Evolutionary conservation across 352 stramenopile species (phyloP).

Genomic region (Phytophthora chlamydospora): DNA sequence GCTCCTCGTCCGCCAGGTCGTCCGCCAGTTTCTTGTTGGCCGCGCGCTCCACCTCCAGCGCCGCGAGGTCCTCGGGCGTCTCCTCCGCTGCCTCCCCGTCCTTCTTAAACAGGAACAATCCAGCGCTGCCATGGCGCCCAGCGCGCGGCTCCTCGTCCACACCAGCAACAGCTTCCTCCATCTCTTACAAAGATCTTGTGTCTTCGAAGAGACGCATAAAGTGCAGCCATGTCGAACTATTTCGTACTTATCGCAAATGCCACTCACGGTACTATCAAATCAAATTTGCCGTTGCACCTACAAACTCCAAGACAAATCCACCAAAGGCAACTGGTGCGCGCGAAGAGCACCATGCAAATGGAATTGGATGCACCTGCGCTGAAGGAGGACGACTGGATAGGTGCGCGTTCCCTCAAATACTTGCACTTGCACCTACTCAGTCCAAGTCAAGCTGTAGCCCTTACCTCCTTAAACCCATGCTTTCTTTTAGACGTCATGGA

Average conservation of each 20-base stretch:
- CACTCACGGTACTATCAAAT: constrained; percentile 8
- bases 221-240: constrained; percentile 6
- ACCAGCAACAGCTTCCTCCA: constrained; percentile 9
- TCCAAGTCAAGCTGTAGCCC: neutral
- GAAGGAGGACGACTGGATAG: constrained; percentile 48
- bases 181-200: constrained; percentile 17
- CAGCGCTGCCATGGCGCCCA: constrained; percentile 50
- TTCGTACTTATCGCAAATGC: neutral
- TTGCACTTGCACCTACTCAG: constrained; percentile 14
- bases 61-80: constrained; percentile 43
- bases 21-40: constrained; percentile 66
- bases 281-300: constrained; percentile 12
- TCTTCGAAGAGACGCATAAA: constrained; percentile 25
- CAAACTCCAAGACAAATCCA: constrained; percentile 5
- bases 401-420: constrained; percentile 22
- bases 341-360: constrained; percentile 16
- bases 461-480: neutral
- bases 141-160: constrained; percentile 3
- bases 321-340: too few species aligned
- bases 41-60: constrained; percentile 42
- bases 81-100: constrained; percentile 40
- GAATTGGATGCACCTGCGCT: constrained; percentile 9
- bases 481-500: constrained; percentile 60
- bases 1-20: constrained; percentile 61
- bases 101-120: constrained; percentile 63